phyloP scores from a whole-genome alignment of 495 filamentous ascomycete genomes.

The Penicillium cosmopolitanum region DNA sequence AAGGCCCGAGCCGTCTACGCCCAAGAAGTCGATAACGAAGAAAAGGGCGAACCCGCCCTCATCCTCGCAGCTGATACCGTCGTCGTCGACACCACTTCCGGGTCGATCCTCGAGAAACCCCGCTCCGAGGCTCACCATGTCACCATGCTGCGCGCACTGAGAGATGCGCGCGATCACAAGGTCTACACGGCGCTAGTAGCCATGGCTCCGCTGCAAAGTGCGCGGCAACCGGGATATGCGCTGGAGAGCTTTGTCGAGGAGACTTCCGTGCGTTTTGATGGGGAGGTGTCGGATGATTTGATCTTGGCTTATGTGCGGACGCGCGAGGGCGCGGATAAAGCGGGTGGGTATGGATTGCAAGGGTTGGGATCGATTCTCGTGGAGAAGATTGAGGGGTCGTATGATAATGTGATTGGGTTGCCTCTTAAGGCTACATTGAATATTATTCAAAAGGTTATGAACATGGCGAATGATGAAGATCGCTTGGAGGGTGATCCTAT shows the following conservation, averaged over 20 bases:
- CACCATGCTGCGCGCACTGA: slow-evolving; percentile 75
- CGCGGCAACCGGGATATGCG: slow-evolving; percentile 80
- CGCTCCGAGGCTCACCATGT: slow-evolving; percentile 77
- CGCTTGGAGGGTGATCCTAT: slow-evolving; percentile 33
- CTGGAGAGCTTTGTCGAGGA: slow-evolving; percentile 82
- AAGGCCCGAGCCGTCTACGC: slow-evolving; percentile 83
- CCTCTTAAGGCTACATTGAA: slow-evolving; percentile 79
- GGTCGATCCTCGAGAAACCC: slow-evolving; percentile 88
- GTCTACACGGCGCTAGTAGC: slow-evolving; percentile 82
- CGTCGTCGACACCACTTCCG: slow-evolving; percentile 66
- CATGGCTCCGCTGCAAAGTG: slow-evolving; percentile 77
- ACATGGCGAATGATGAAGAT: slow-evolving; percentile 59
- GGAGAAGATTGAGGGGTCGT: slow-evolving; percentile 84
- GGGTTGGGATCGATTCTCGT: slow-evolving; percentile 83
- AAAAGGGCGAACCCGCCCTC: slow-evolving; percentile 72
- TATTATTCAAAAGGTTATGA: slow-evolving; percentile 81
- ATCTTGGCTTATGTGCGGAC: slow-evolving; percentile 86
- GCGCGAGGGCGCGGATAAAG: slow-evolving; percentile 93
- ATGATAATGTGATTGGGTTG: slow-evolving; percentile 96
- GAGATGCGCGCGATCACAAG: slow-evolving; percentile 74
- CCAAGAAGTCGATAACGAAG: slow-evolving; percentile 60
- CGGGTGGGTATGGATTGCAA: slow-evolving; percentile 93
- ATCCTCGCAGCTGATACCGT: slow-evolving; percentile 93
- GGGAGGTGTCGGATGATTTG: slow-evolving; percentile 75
- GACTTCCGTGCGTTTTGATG: slow-evolving; percentile 81